Evolutionary conservation across 495 filamentous ascomycete species (phyloP).

Genomic region (Aspergillus campestris): DNA sequence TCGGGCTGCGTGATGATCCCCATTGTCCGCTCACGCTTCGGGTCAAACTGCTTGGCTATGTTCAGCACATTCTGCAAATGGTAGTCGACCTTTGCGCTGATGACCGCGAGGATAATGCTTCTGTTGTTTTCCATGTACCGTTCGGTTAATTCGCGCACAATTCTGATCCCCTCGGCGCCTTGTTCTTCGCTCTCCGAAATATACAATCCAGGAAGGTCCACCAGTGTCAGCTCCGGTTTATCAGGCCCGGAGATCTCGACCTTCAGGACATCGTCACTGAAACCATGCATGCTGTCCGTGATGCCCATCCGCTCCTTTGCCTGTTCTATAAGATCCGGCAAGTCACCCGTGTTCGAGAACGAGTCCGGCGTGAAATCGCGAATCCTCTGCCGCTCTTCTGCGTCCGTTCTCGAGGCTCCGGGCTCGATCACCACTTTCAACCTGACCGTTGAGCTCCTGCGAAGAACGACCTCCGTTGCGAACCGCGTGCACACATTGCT

Average conservation of each 20-base stretch:
- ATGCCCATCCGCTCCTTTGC: slow-evolving; percentile 47
- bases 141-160: slow-evolving; percentile 45
- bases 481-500: slow-evolving; percentile 60
- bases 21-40: slow-evolving; percentile 37
- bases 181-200: slow-evolving; percentile 32
- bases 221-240: slow-evolving; percentile 53
- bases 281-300: slow-evolving; percentile 16
- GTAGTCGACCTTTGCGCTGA: slow-evolving; percentile 44
- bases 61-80: slow-evolving; percentile 42
- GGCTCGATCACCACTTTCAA: slow-evolving; percentile 41
- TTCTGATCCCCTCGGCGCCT: slow-evolving; percentile 18
- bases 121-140: slow-evolving; percentile 49
- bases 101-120: slow-evolving; percentile 57
- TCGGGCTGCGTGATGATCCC: slow-evolving; percentile 46
- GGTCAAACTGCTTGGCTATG: slow-evolving; percentile 33
- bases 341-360: slow-evolving; percentile 18
- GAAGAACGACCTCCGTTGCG: slow-evolving; percentile 54
- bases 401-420: slow-evolving; percentile 11
- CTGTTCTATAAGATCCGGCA: slow-evolving; percentile 34
- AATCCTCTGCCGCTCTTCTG: slow-evolving; percentile 7
- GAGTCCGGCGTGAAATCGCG: slow-evolving; percentile 4
- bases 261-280: slow-evolving; percentile 54
- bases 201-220: slow-evolving; percentile 59
- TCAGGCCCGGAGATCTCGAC: slow-evolving; percentile 54
- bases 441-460: slow-evolving; percentile 15